Conservation (phyloP, 805 yeast genomes). For the Myxozyma geophila region DNA sequence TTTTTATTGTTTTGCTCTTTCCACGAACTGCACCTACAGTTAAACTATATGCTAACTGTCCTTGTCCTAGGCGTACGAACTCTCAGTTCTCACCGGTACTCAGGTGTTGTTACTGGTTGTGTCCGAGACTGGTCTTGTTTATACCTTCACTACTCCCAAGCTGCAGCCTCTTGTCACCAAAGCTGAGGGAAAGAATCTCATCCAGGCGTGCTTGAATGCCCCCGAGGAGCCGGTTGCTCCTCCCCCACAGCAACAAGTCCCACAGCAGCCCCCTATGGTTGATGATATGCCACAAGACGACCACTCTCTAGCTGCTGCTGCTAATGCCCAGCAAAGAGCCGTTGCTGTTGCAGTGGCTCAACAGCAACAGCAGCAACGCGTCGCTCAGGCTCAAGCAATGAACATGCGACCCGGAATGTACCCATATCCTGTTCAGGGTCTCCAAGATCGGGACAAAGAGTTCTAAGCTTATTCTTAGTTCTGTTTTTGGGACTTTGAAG, state of each 20-base stretch:
- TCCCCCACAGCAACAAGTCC: conserved; percentile 9
- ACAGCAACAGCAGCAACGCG: conserved; percentile 23
- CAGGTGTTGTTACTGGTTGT: conserved; percentile 94
- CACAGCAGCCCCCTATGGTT: conserved; percentile 29
- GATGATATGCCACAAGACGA: conserved; percentile 29
- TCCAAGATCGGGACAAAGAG: conserved; percentile 34
- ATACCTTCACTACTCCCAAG: conserved; percentile 98
- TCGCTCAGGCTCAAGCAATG: conserved; percentile 29
- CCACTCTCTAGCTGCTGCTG: conserved; percentile 24
- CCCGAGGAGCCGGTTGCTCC: conserved; percentile 51
- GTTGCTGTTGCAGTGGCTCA: conserved; percentile 27
- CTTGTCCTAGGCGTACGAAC: conserved; percentile 74
- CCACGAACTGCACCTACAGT: neutral
- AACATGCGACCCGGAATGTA: conserved; percentile 31
- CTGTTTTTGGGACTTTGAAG: neutral
- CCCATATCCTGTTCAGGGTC: conserved; percentile 33
- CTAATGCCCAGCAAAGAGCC: conserved; percentile 21
- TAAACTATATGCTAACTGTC: neutral
- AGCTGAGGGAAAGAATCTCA: conserved; percentile 94
- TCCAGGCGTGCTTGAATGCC: conserved; percentile 95
- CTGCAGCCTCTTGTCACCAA: conserved; percentile 97
- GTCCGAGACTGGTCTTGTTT: conserved; percentile 97
- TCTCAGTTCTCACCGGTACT: conserved; percentile 95
- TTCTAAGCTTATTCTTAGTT: conserved; percentile 11
- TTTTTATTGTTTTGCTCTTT: neutral